phyloP scores from a whole-genome alignment of 192 early-diverging fungal genomes.

The Globomyces pollinis-pini region DNA sequence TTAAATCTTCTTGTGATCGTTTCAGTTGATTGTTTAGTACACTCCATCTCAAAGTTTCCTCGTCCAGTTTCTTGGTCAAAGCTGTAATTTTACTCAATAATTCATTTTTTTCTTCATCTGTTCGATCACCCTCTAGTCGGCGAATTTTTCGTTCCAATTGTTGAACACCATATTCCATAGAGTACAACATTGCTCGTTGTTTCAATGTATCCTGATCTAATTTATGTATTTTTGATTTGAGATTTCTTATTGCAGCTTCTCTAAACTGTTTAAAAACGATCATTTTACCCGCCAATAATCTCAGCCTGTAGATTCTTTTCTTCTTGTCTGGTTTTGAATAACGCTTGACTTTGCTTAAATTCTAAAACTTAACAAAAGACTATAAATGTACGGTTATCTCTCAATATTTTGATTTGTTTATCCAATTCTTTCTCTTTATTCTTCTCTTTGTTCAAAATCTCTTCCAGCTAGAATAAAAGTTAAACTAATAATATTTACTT shows the following conservation, averaged over 20 bases:
- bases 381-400: conserved; percentile 48
- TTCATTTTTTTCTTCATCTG: conserved; percentile 55
- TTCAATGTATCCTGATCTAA: conserved; percentile 53
- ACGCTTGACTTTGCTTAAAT: conserved; percentile 47
- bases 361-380: conserved; percentile 21
- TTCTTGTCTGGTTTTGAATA: conserved; percentile 48
- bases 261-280: too few relatives aligned
- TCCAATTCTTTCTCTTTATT: conserved; percentile 40
- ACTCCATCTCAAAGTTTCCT: conserved; percentile 26
- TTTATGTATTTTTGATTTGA: conserved; percentile 40
- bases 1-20: conserved; percentile 48
- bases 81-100: conserved; percentile 39
- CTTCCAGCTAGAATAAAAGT: conserved; percentile 40
- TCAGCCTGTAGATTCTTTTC: conserved; percentile 47
- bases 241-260: conserved; percentile 40
- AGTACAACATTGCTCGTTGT: conserved; percentile 49
- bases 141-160: conserved; percentile 54
- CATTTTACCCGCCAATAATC: conserved; percentile 45
- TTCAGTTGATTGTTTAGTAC: conserved; percentile 50
- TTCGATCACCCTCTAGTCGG: conserved; percentile 49
- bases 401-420: conserved; percentile 41
- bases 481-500: conserved; percentile 25
- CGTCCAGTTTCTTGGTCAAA: conserved; percentile 37
- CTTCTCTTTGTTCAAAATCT: conserved; percentile 45
- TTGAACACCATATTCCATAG: conserved; percentile 54